These are phyloP conservation scores for Aschersonia sp. DNA, from an alignment of 2,329 filamentous ascomycete species.

Conservation along the genomic window DNA sequence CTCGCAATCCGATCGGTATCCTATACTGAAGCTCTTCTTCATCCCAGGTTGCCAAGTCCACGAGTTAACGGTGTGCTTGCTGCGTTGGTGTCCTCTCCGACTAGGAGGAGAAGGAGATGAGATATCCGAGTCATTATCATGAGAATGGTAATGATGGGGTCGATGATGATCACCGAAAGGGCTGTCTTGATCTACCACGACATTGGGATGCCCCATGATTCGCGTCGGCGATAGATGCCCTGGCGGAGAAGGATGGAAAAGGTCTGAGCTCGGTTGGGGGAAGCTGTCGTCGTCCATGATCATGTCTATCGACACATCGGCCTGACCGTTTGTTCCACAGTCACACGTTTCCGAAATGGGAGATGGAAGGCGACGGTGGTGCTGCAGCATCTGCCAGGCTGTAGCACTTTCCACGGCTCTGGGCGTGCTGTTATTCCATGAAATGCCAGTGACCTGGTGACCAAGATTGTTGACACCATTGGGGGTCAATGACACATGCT, in stretches of 20 bases:
- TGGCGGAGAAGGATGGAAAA: slow-evolving; percentile 9
- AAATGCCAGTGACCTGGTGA: slow-evolving; percentile 24
- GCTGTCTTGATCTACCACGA: slow-evolving; percentile 21
- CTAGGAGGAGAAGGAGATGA: slow-evolving; percentile 32
- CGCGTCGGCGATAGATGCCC: slow-evolving; percentile 14
- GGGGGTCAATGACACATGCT: slow-evolving; percentile 16
- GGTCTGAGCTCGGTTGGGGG: not conserved
- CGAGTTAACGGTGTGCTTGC: slow-evolving; percentile 43
- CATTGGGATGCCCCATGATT: slow-evolving; percentile 24
- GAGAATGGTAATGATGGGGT: slow-evolving; percentile 5
- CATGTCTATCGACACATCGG: slow-evolving; percentile 16
- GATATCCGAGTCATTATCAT: slow-evolving; percentile 19
- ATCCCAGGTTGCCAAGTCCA: slow-evolving; percentile 49
- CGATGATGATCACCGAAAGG: slow-evolving; percentile 5
- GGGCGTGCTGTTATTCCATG: slow-evolving; percentile 29
- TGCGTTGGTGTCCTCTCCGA: slow-evolving; percentile 41
- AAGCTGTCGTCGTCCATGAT: slow-evolving; percentile 9
- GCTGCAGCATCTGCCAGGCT: slow-evolving; percentile 39
- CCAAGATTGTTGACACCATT: slow-evolving; percentile 23
- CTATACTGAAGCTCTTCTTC: slow-evolving; percentile 65
- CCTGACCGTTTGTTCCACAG: slow-evolving; percentile 21
- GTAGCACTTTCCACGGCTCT: slow-evolving; percentile 27
- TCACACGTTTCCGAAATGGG: slow-evolving; percentile 46
- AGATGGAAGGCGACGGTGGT: slow-evolving; percentile 39
- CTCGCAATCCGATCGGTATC: slow-evolving; percentile 63